These are phyloP conservation scores for Aspergillus sp. DNA, from an alignment of 2,329 filamentous ascomycete genomes.

Conservation along the genomic window DNA sequence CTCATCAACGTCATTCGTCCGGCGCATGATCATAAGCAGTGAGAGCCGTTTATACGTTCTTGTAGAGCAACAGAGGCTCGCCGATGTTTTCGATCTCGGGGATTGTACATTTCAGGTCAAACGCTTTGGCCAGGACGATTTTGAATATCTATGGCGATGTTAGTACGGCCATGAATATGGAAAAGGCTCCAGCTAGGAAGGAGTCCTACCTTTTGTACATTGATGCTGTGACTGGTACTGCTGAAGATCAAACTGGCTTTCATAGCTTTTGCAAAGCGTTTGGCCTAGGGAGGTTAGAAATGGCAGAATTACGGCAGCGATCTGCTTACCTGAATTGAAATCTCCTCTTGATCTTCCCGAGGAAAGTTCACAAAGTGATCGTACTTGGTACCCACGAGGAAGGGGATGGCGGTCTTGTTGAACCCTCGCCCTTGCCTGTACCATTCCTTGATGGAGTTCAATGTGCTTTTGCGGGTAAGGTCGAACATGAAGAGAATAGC, in stretches of 20 bases:
- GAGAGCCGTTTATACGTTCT: constrained; percentile 50
- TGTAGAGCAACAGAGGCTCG: constrained; percentile 91
- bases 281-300: constrained; percentile 63
- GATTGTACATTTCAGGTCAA: constrained; percentile 98
- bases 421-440: constrained; percentile 96
- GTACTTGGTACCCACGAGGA: constrained; percentile 96
- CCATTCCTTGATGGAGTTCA: constrained; percentile 99
- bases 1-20: constrained; percentile 44
- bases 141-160: constrained; percentile 82
- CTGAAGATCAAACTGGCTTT: constrained; percentile 96
- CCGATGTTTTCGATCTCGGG: constrained; percentile 98
- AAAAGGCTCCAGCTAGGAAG: background rate
- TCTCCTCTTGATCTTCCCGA: constrained; percentile 96
- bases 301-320: background rate
- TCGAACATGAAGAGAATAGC: constrained; percentile 99
- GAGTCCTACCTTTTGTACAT: constrained; percentile 85
- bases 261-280: constrained; percentile 97
- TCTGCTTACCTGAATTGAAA: constrained; percentile 80
- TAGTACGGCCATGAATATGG: constrained; percentile 24
- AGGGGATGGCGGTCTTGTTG: constrained; percentile 99
- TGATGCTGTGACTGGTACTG: constrained; percentile 98
- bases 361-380: constrained; percentile 99
- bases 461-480: constrained; percentile 92
- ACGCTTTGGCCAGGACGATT: constrained; percentile 97
- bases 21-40: constrained; percentile 36